Evolutionary conservation across 2,329 filamentous ascomycete genomes (phyloP).

Genomic region (Clarireedia paspali): DNA sequence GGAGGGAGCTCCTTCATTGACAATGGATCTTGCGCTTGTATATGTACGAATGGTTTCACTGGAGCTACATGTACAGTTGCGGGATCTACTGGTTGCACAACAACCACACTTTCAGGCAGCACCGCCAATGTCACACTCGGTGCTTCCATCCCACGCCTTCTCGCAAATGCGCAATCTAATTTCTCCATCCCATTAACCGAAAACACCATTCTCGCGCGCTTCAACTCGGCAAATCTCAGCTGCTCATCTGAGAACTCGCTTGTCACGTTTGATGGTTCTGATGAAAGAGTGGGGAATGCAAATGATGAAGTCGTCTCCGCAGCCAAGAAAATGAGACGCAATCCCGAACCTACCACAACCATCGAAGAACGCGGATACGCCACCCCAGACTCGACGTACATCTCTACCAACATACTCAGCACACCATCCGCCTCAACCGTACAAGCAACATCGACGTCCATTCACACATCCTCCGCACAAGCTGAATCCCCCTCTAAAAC

Average conservation of each 20-base stretch:
- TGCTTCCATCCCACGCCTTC: constrained; percentile 65
- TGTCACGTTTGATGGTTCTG: constrained; percentile 66
- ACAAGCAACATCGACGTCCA: not conserved
- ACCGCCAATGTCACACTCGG: constrained; percentile 69
- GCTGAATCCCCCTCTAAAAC: not conserved
- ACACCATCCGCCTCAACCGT: not conserved
- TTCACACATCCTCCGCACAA: not conserved
- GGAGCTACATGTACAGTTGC: constrained; percentile 48
- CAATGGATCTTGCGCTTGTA: constrained; percentile 66
- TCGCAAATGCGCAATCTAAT: constrained; percentile 55
- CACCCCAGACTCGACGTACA: constrained; percentile 10
- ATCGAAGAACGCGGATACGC: not conserved
- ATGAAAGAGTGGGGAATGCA: constrained; percentile 16
- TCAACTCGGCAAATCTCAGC: constrained; percentile 67
- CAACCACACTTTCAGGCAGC: constrained; percentile 34
- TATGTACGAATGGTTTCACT: constrained; percentile 84
- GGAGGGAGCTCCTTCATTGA: constrained; percentile 70
- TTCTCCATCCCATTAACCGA: constrained; percentile 71
- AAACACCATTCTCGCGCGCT: constrained; percentile 62
- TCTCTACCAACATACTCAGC: constrained; percentile 6
- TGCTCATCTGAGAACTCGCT: constrained; percentile 83
- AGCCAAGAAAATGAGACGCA: not conserved
- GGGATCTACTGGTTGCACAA: constrained; percentile 48
- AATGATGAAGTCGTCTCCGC: constrained; percentile 11
- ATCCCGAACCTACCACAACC: not conserved